phyloP scores from a whole-genome alignment of 345 rosid species.

The Gossypium turneri region DNA sequence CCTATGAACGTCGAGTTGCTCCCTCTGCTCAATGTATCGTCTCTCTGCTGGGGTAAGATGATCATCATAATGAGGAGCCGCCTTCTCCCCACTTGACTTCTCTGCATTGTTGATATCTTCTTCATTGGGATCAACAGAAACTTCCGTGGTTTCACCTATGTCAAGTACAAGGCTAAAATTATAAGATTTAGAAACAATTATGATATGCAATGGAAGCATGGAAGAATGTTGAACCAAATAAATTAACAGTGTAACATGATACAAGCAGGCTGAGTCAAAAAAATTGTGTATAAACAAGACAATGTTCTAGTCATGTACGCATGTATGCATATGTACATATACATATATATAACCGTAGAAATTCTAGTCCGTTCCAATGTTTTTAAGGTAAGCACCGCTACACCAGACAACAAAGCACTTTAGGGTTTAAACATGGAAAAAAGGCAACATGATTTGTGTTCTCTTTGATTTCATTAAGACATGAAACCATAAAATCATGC shows the following conservation, averaged over 20 bases:
- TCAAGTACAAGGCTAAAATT: neutral
- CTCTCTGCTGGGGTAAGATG: constrained; percentile 61
- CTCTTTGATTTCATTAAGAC: neutral
- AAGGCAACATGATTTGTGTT: neutral
- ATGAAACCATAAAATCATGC: neutral
- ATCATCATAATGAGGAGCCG: constrained; percentile 38
- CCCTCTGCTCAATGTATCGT: constrained; percentile 73
- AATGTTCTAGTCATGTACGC: too few species aligned
- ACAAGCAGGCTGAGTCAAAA: neutral
- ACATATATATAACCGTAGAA: too few species aligned
- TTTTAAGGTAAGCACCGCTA: too few species aligned
- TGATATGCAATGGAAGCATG: neutral
- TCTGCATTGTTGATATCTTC: constrained; percentile 30
- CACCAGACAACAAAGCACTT: too few species aligned
- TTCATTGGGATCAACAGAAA: constrained; percentile 21
- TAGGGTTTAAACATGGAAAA: too few species aligned
- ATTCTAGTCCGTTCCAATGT: too few species aligned
- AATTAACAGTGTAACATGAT: too few species aligned
- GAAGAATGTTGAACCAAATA: neutral
- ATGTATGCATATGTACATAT: too few species aligned
- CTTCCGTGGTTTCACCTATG: constrained; percentile 36
- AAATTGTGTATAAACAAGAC: neutral
- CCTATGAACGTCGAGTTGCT: constrained; percentile 52
- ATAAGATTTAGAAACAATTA: neutral
- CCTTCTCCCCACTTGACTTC: constrained; percentile 42